Conservation (phyloP, 2,329 filamentous ascomycete genomes). For the Plectosphaerella cucumerina region DNA sequence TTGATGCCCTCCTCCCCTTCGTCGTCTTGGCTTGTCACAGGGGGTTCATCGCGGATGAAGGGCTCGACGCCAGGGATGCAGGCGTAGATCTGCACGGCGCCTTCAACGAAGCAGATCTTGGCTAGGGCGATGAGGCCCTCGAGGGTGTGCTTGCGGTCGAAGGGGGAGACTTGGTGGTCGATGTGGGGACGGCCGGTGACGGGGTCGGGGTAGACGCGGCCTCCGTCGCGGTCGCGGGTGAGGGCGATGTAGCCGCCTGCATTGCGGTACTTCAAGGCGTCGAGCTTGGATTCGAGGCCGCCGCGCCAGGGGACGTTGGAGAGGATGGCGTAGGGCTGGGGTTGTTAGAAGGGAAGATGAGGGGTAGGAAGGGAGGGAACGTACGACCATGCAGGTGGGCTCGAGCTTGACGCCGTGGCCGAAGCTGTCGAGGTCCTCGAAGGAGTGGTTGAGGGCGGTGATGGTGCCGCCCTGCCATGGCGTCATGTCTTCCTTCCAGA, state of each 20-base stretch:
- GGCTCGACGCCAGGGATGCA: slow-evolving; percentile 57
- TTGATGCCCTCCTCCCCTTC: slow-evolving; percentile 32
- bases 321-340: slow-evolving; percentile 60
- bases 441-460: slow-evolving; percentile 70
- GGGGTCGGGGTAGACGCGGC: slow-evolving; percentile 70
- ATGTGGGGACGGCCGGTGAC: slow-evolving; percentile 60
- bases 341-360: slow-evolving; percentile 2
- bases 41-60: slow-evolving; percentile 43
- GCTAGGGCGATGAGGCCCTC: slow-evolving; percentile 68
- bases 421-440: slow-evolving; percentile 74
- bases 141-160: slow-evolving; percentile 68
- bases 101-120: slow-evolving; percentile 73
- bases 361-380: slow-evolving; percentile 16
- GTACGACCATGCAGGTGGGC: slow-evolving; percentile 63
- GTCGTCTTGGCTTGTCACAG: slow-evolving; percentile 6
- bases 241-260: slow-evolving; percentile 71
- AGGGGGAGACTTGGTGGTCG: slow-evolving; percentile 65
- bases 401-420: slow-evolving; percentile 85
- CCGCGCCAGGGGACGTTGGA: slow-evolving; percentile 61
- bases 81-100: slow-evolving; percentile 75
- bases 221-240: slow-evolving; percentile 70
- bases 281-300: slow-evolving; percentile 69
- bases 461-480: slow-evolving; percentile 75
- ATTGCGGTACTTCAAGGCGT: slow-evolving; percentile 62
- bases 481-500: slow-evolving; percentile 67